Base-by-base conservation (phyloP, 352 stramenopile genomes). In the Phytopythium aichiense region DNA sequence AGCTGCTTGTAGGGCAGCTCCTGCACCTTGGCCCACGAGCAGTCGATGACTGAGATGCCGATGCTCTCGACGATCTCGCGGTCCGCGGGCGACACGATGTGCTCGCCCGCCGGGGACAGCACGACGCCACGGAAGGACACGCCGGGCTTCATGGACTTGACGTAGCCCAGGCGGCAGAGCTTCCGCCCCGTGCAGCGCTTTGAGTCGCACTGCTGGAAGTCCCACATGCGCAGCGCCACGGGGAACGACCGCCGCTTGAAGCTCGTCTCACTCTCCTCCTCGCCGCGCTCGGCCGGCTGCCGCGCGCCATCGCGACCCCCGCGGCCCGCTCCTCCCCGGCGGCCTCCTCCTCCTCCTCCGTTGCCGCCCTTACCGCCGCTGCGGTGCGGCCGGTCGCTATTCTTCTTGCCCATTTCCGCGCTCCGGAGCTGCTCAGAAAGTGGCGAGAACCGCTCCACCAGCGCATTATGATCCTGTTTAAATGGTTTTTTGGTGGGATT, bases 41-140 rank as follows among this genome's bases (percentile, higher is more conserved):
- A 99, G 73, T 99, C 96, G 68, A 99, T 98, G 28, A 97, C 93
- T 28, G 91, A 97, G 60, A 98, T 91, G 57, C 96, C 96, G 28
- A 91, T 76, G 23, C 75, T 76, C 52, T 87, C 72, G 12, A 98
- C 75, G 12, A 92, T 76, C 5, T 67, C 72, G 9, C 69, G 61
- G 76, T 99, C 96, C 7, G 91, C 84, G 7, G 85, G 88, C 50
- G 93, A 98, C 15, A 99, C 84, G 12, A 87, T 78, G 37, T 95
- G 80, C 35, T 92, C 92, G 4, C 88, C 96, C 53, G 95, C 89
- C 4, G 95, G 91, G 33, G 89, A 98, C 16, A 99, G 73, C 33
- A 99, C 96, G 56, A 99, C 86, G 18, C 96, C 96, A 33, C 91
- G 88, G 75, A 99, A 99, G 30, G 85, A 75, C 67, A 94, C 76